Evolutionary conservation across 345 rosid species (phyloP), one percentile per base, ranked within the genome.

Genomic region (Abelmoschus esculentus): DNA sequence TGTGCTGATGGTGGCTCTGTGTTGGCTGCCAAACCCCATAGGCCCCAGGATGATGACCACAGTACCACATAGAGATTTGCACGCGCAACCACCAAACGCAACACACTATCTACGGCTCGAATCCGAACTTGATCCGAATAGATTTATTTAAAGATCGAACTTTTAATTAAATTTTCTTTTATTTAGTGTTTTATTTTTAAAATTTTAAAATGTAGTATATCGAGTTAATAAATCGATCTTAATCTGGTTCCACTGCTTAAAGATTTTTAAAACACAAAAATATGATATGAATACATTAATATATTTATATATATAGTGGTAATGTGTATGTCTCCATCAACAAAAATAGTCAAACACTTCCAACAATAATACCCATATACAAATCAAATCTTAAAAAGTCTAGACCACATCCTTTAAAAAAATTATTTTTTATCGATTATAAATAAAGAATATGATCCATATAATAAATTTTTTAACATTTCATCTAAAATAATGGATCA

Each of bases 21-120:
- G 77, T 17, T 53, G 28, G 57, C 28, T 47, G 17, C 17, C 52
- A 47, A 47, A 12, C n/a, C 52, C 22, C 3, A 54, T 78, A 77
- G 61, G 77, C 71, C 29, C 80, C 76, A 89, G 67, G 75, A 81
- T 85, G 75, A 81, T 85, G 84, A 84, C 87, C 87, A 81, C 89
- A 83, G 74, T 83, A 82, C 88, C 90, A 81, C 86, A 67, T 76
- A 76, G 75, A 76, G 68, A 54, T 73, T 78, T 76, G 90, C 92
- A 87, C 81, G 91, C 91, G 96, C 89, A 87, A 68, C 84, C 90
- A 87, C 87, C 85, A 75, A 85, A 79, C 85, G 78, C 78, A 42
- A 60, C 6, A 59, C 79, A 72, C 80, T 55, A 40, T 68, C 73
- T 38, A 32, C 3, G 2, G 9, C 46, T 4, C 53, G 5, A 15